A percentile compares a stretch with the other conserved stretches of the same genome.
Conservation (phyloP, 2,329 filamentous ascomycete genomes). For the Paecilomyces sp. region DNA sequence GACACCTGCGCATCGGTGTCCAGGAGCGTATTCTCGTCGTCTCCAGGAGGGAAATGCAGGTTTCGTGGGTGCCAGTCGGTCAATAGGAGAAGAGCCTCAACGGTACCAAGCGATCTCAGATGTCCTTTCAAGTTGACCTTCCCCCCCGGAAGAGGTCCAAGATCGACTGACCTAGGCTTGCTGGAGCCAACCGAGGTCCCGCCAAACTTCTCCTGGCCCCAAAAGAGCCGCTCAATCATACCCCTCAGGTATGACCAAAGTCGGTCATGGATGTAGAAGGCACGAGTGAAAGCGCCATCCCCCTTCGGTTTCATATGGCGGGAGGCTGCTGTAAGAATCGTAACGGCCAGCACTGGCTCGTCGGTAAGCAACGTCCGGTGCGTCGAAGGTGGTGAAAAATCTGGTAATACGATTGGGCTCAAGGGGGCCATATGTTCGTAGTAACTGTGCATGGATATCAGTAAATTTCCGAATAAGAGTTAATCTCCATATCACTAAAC, state of each 20-base stretch:
- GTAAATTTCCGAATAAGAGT: constrained; percentile 5
- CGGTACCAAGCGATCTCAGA: constrained; percentile 80
- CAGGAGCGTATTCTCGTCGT: constrained; percentile 58
- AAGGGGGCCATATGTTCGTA: constrained; percentile 86
- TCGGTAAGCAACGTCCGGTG: constrained; percentile 77
- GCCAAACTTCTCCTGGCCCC: constrained; percentile 93
- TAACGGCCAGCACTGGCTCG: constrained; percentile 88
- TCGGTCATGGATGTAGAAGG: constrained; percentile 88
- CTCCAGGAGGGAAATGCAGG: constrained; percentile 77
- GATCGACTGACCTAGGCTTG: constrained; percentile 63
- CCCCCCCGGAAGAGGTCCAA: constrained; percentile 45
- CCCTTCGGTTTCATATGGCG: constrained; percentile 75
- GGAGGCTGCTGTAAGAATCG: constrained; percentile 83
- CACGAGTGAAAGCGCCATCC: constrained; percentile 72
- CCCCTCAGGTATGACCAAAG: constrained; percentile 89
- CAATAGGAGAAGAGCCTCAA: constrained; percentile 87
- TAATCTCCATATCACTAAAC: constrained; percentile 19
- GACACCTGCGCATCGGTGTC: constrained; percentile 66
- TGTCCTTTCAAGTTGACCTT: constrained; percentile 59
- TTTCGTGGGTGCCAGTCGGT: constrained; percentile 97
- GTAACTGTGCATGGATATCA: constrained; percentile 50
- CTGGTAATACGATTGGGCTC: constrained; percentile 87
- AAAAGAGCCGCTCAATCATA: constrained; percentile 92
- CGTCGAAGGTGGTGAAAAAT: constrained; percentile 74
- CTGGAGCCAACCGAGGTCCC: constrained; percentile 56